Evolutionary conservation across 805 yeast genomes (phyloP).

Genomic region (Millerozyma miso): DNA sequence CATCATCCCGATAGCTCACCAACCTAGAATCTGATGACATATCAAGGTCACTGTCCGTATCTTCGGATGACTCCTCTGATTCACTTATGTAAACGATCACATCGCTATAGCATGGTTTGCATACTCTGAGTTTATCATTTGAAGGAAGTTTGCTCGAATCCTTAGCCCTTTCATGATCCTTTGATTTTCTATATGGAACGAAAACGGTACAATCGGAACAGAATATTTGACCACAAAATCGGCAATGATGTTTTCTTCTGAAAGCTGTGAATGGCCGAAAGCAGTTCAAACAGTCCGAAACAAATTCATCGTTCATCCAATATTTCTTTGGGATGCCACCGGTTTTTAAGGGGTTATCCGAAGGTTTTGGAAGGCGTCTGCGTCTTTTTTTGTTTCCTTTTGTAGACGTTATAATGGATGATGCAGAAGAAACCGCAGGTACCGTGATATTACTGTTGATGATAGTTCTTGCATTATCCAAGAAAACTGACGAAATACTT

Average conservation of each 20-base stretch:
- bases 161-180: slow-evolving; percentile 34
- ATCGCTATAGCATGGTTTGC: slow-evolving; percentile 70
- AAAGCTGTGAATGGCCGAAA: slow-evolving; percentile 77
- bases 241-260: slow-evolving; percentile 89
- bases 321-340: slow-evolving; percentile 69
- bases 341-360: slow-evolving; percentile 40
- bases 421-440: slow-evolving; percentile 25
- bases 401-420: slow-evolving; percentile 20
- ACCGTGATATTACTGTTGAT: slow-evolving; percentile 24
- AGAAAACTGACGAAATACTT: slow-evolving; percentile 27
- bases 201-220: slow-evolving; percentile 79
- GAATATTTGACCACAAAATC: slow-evolving; percentile 94
- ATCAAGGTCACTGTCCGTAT: slow-evolving; percentile 28
- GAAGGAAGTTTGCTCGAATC: slow-evolving; percentile 33
- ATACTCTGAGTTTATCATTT: slow-evolving; percentile 67
- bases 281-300: slow-evolving; percentile 82
- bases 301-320: slow-evolving; percentile 96
- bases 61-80: slow-evolving; percentile 42
- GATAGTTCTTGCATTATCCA: slow-evolving; percentile 37
- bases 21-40: slow-evolving; percentile 3
- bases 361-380: slow-evolving; percentile 25
- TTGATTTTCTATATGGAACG: slow-evolving; percentile 52
- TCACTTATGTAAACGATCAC: slow-evolving; percentile 69
- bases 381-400: slow-evolving; percentile 13
- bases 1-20: slow-evolving; percentile 9